These are phyloP conservation scores for Neoboletus magnificus DNA, from an alignment of 768 basidiomycete species.

Conservation along the genomic window DNA sequence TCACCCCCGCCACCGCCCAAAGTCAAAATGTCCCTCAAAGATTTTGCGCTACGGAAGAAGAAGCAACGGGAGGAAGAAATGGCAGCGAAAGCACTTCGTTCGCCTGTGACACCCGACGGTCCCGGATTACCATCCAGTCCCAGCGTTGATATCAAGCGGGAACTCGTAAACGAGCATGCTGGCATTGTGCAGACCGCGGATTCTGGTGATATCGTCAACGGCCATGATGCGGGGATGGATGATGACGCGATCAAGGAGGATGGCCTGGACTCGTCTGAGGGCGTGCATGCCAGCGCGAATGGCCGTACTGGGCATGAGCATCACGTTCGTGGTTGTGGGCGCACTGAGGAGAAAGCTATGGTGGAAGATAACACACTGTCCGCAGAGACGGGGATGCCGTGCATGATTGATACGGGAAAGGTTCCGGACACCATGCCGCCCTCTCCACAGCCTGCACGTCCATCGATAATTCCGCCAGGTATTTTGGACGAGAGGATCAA, in stretches of 20 bases:
- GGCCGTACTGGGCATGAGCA: not conserved
- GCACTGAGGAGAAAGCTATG: not conserved
- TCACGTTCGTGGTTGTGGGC: not conserved
- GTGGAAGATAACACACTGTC: not conserved
- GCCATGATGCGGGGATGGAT: constrained; percentile 10
- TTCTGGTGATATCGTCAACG: not conserved
- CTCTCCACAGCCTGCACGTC: not conserved
- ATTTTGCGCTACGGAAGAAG: constrained; percentile 55
- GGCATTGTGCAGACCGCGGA: not conserved
- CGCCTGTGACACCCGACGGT: constrained; percentile 19
- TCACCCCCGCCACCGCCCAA: constrained; percentile 43
- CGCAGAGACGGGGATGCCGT: not conserved
- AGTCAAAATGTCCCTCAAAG: constrained; percentile 54
- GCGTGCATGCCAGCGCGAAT: not conserved
- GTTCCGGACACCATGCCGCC: not conserved
- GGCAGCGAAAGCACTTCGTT: constrained; percentile 27
- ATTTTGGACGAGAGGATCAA: not conserved
- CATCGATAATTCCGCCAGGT: not conserved
- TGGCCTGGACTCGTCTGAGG: not conserved
- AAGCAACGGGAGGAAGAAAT: constrained; percentile 47
- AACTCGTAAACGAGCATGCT: constrained; percentile 11
- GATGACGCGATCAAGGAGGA: constrained; percentile 1
- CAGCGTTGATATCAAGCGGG: constrained; percentile 10
- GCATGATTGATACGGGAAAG: not conserved
- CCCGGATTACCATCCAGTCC: constrained; percentile 21